Percentiles rank a stretch among this genome's conserved stretches.
Conservation (phyloP, 2,329 filamentous ascomycete species). For the Fusarium sp. region DNA sequence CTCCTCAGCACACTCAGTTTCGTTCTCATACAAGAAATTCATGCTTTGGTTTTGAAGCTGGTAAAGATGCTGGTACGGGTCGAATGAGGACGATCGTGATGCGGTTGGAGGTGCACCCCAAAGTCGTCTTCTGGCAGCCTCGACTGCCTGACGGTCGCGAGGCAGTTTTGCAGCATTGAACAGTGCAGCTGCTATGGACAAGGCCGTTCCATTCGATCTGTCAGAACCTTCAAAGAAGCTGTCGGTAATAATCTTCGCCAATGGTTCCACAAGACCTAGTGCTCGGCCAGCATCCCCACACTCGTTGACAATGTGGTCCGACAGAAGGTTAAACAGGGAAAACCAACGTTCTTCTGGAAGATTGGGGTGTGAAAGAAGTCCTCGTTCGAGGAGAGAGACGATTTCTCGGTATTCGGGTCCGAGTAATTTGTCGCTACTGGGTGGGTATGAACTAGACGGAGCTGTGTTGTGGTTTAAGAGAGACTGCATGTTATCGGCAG, state of each 20-base stretch:
- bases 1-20: conserved; percentile 53
- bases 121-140: conserved; percentile 71
- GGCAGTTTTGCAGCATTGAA: conserved; percentile 64
- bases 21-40: conserved; percentile 62
- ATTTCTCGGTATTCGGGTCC: conserved; percentile 77
- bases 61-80: conserved; percentile 76
- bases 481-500: conserved; percentile 58
- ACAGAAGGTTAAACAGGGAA: conserved; percentile 67
- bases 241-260: conserved; percentile 67
- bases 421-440: conserved; percentile 57
- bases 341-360: conserved; percentile 62
- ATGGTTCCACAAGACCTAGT: conserved; percentile 75
- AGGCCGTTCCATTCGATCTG: conserved; percentile 40
- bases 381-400: conserved; percentile 73
- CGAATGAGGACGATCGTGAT: conserved; percentile 58
- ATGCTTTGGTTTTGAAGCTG: conserved; percentile 66
- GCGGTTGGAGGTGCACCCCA: conserved; percentile 60
- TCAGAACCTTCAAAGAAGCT: conserved; percentile 34
- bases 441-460: conserved; percentile 35
- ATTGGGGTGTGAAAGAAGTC: conserved; percentile 62
- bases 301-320: conserved; percentile 67
- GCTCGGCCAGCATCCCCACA: conserved; percentile 75
- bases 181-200: conserved; percentile 56
- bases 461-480: conserved; percentile 52
- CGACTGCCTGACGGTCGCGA: conserved; percentile 70